Evolutionary conservation across 805 yeast genomes (phyloP), one percentile per base, ranked within the genome.

Genomic region (Ogataea corticis): DNA sequence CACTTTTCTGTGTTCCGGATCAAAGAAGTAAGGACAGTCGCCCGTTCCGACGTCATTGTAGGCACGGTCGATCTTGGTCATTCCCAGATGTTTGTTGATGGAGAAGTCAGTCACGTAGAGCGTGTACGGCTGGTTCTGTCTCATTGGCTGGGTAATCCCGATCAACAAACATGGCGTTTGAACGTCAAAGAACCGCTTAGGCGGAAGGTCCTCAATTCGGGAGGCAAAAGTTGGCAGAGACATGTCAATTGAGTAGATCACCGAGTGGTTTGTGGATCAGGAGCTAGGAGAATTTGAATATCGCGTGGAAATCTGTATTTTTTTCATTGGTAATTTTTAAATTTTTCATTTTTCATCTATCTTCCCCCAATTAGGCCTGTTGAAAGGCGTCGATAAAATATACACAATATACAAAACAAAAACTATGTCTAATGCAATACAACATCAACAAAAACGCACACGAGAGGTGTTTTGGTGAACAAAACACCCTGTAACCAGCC

Each of bases 41-140:
- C 29, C 19, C 4, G 11, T 6, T 2, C 35, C 42, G 21, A 15
- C n/a, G 11, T 18, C 33, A 16, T 27, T 27, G n/a, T 30, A 31
- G 13, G 30, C 35, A 19, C 23, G 23, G 16, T 41, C 35, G 13
- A 47, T 39, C 19, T 13, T 39, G 16, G 53, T 25, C 2, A 16
- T 28, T 9, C 19, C 33, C 19, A 25, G 18, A n/a, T 14, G 11
- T 7, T 44, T 23, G 21, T 41, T 37, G 13, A 30, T 27, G 0
- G 58, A 45, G 15, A 59, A 58, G 36, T 59, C 64, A 3, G 59
- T 54, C 42, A 58, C 21, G 42, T 57, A 59, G n/a, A 59, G 29
- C 9, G 38, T 45, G 17, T 41, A 46, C 9, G 63, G 63, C 16
- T 43, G 27, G 13, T 30, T 31, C 19, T 39, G 32, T n/a, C 25